A percentile compares a stretch with the other conserved stretches of the same genome.
phyloP scores from a whole-genome alignment of 1,284 basidiomycete species.

The Cryptococcus depauperatus region DNA sequence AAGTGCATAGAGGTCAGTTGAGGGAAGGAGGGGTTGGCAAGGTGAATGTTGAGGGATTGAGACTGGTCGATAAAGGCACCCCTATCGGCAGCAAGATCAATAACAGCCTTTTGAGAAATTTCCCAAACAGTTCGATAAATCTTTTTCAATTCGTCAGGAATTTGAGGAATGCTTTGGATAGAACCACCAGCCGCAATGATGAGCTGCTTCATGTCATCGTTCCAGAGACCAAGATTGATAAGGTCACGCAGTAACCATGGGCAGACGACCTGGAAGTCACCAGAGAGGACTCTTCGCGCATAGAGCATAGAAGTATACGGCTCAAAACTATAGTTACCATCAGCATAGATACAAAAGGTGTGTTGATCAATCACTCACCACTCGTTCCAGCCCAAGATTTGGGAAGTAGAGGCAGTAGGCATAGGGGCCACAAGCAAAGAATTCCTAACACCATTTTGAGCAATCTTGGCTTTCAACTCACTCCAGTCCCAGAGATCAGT shows the following conservation, averaged over 20 bases:
- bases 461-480: conserved; percentile 77
- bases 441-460: conserved; percentile 80
- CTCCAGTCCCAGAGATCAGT: conserved; percentile 95
- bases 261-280: conserved; percentile 83
- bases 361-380: conserved; percentile 54
- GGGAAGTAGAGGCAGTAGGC: conserved; percentile 98
- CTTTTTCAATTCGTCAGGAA: conserved; percentile 79
- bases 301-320: conserved; percentile 79
- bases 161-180: conserved; percentile 77
- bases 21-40: conserved; percentile 82
- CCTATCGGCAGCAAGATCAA: conserved; percentile 96
- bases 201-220: conserved; percentile 98
- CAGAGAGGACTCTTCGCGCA: conserved; percentile 96
- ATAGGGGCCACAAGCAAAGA: conserved; percentile 93
- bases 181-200: conserved; percentile 97
- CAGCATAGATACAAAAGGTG: background rate
- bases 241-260: conserved; percentile 53
- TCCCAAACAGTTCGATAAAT: conserved; percentile 70
- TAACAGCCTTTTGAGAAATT: conserved; percentile 95
- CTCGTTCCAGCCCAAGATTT: conserved; percentile 97
- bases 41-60: conserved; percentile 78
- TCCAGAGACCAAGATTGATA: conserved; percentile 91
- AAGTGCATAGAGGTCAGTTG: conserved; percentile 99
- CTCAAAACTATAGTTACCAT: conserved; percentile 31
- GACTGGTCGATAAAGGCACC: conserved; percentile 95